These are phyloP conservation scores for Sutorius eximius DNA, from an alignment of 1,284 basidiomycete species.

Conservation along the genomic window DNA sequence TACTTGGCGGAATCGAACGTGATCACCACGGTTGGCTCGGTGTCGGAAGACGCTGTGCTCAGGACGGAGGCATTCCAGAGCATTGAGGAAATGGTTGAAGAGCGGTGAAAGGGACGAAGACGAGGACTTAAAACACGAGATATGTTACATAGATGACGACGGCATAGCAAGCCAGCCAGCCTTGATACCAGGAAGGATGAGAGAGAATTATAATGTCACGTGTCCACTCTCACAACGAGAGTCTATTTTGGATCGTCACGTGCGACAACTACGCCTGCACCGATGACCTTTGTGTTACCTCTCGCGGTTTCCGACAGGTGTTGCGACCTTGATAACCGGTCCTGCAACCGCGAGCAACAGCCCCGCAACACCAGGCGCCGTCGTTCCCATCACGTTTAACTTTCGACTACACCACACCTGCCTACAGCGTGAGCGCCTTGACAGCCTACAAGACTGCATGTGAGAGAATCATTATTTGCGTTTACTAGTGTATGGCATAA, in stretches of 20 bases:
- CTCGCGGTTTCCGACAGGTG: not conserved
- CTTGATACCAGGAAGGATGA: slow-evolving; percentile 11
- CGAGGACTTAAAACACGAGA: slow-evolving; percentile 9
- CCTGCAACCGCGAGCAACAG: not conserved
- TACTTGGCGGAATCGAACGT: slow-evolving; percentile 79
- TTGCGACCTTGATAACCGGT: not conserved
- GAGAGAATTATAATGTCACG: no score
- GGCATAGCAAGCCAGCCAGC: slow-evolving; percentile 34
- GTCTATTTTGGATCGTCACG: not conserved
- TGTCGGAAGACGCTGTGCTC: slow-evolving; percentile 64
- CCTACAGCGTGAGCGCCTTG: not conserved
- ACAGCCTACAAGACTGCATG: not conserved
- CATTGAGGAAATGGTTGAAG: slow-evolving; percentile 36
- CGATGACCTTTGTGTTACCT: not conserved
- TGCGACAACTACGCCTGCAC: not conserved
- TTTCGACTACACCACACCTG: not conserved
- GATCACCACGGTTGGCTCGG: slow-evolving; percentile 74
- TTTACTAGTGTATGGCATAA: not conserved
- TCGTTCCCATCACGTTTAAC: not conserved
- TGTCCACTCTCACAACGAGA: no score
- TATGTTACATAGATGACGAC: slow-evolving; percentile 32
- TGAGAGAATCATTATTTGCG: not conserved
- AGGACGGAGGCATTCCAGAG: slow-evolving; percentile 63
- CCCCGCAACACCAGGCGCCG: not conserved
- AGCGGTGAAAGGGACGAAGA: slow-evolving; percentile 21